Base-by-base conservation (phyloP, 768 basidiomycete genomes). In the Serendipita sp. region DNA sequence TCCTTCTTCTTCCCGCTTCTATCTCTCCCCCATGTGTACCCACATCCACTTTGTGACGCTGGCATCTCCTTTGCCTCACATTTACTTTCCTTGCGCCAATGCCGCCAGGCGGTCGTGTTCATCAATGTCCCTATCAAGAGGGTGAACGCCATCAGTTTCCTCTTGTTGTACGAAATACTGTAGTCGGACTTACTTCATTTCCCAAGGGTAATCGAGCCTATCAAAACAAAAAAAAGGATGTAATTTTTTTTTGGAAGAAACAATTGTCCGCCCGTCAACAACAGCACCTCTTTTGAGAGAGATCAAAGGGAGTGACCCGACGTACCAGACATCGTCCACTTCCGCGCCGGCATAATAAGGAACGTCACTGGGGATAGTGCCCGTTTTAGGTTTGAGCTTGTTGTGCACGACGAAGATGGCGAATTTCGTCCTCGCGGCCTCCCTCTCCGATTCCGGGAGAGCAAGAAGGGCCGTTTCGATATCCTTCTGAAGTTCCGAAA, bases 371-470 rank as follows among this genome's bases (percentile, higher is more conserved):
- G 92, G 88, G 41, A 99, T 74, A 48, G 81, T 74, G 28, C 83
- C 93, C 38, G 84, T 71, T 75, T 99, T 99, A 33, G 78, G 76
- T 75, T 97, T 97, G 65, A 83, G 77, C 76, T 97, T 98, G 77
- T 93, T 90, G 74, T 93, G 89, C 26, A 94, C 90, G 51, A 98
- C 95, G 69, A 98, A 99, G 66, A 97, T 77, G 1, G 82, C 94
- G 64, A 99, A 91, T 71, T 87, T 77, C 28, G 95, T 93, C 64
- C 81, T 79, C 20, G 84, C 74, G 0, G 79, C 80, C n/a, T 85
- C 82, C 60, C 86, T 84, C 67, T 93, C 84, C 17, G 79, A 72
- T 71, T 89, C 87, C 3, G 88, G 84, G 63, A 83, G 78, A 11
- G 72, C 71, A 30, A 81, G 73, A 14, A 89, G 74, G 67, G 87